Conservation (phyloP, 257 asterid genomes). For the Sherardia arvensis region DNA sequence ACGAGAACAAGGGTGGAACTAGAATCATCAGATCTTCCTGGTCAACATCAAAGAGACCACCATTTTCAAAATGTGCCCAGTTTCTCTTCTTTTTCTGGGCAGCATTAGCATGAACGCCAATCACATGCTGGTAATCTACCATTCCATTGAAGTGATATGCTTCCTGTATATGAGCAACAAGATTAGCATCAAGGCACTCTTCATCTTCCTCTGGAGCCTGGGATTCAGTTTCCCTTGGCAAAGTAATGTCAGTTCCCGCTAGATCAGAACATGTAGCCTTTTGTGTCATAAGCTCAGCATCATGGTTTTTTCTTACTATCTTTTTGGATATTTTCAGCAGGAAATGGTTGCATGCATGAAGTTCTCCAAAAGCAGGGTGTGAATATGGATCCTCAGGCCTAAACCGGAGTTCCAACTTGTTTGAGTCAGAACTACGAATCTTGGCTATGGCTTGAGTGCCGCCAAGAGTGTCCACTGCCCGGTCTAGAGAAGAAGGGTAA, state of each 20-base stretch:
- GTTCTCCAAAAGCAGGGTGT: slow-evolving; percentile 79
- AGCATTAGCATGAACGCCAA: slow-evolving; percentile 69
- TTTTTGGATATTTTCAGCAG: slow-evolving; percentile 55
- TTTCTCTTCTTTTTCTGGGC: slow-evolving; percentile 62
- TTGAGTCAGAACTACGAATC: slow-evolving; percentile 54
- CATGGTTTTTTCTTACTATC: slow-evolving; percentile 26
- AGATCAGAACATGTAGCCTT: slow-evolving; percentile 16
- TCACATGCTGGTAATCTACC: slow-evolving; percentile 96
- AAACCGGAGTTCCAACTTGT: slow-evolving; percentile 67
- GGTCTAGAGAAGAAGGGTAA: slow-evolving; percentile 71
- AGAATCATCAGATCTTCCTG: slow-evolving; percentile 75
- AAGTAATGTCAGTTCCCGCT: slow-evolving; percentile 18
- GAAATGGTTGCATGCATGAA: slow-evolving; percentile 43
- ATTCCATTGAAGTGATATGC: too few relatives aligned
- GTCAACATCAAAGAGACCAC: slow-evolving; percentile 52
- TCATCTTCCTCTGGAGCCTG: slow-evolving; percentile 32
- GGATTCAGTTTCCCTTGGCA: slow-evolving; percentile 25
- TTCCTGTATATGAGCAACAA: too few relatives aligned
- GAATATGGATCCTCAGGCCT: slow-evolving; percentile 98
- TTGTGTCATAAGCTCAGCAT: slow-evolving; percentile 21
- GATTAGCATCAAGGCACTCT: too few relatives aligned
- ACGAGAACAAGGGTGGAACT: slow-evolving; percentile 72
- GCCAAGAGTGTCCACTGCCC: slow-evolving; percentile 86
- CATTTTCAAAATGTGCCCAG: slow-evolving; percentile 59
- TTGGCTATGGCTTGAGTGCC: slow-evolving; percentile 58